Evolutionary conservation across 495 filamentous ascomycete genomes (phyloP), one percentile per base, ranked within the genome.

Genomic region (Aspergillus sclerotioniger): DNA sequence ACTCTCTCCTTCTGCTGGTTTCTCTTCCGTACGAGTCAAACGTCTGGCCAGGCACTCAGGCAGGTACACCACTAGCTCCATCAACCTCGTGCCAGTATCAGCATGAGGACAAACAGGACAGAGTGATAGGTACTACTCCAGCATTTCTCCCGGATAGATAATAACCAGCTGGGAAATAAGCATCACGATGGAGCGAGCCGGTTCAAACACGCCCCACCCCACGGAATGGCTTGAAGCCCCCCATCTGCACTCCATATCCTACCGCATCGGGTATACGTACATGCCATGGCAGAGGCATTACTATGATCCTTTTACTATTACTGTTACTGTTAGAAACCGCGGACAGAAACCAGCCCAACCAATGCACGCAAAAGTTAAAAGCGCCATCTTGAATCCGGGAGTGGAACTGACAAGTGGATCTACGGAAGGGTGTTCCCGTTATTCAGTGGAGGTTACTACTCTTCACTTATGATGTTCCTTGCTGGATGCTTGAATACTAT

Each of bases 381-480:
- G 9, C 16, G 50, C 32, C 31, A 16, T 41, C 41, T 33, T 33
- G 8, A 52, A 35, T 32, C 6, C 20, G 8, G 29, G 13, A 53
- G 28, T 51, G 48, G 6, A 57, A 55, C 19, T 50, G 54, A 49
- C 32, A 57, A 53, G 59, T 61, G 59, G 54, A 54, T 45, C 58
- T 53, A 51, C 46, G 53, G 58, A 49, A 60, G 53, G 58, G 58
- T 45, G 21, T 53, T 62, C 54, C 59, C 54, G 59, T 13, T 47
- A 33, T 45, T 15, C 32, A 41, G 46, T 41, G 47, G 41, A 37
- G 55, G 37, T 39, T 21, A n/a, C n/a, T n/a, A n/a, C n/a, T n/a
- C n/a, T n/a, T n/a, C n/a, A n/a, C n/a, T n/a, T 5, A 50, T 29
- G 21, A 13, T 13, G n/a, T 25, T 25, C 25, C 25, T 25, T 25